These are phyloP conservation scores for Phytomonas sp. DNA, from an alignment of 208 protist genomes.

Conservation along the genomic window DNA sequence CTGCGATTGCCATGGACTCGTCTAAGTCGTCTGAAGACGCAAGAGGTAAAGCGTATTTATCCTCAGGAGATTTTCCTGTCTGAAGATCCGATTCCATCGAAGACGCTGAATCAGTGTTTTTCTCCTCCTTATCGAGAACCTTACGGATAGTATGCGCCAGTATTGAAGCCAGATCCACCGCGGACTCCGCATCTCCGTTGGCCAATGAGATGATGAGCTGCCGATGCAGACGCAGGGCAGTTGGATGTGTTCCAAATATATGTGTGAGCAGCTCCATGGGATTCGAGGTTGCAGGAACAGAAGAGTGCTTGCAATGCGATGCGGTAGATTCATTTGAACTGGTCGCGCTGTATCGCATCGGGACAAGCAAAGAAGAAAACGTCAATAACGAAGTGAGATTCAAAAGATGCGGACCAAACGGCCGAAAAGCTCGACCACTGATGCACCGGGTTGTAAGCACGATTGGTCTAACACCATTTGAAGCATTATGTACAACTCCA, in stretches of 20 bases:
- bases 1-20: slow-evolving; percentile 14
- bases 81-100: background rate
- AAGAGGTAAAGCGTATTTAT: slow-evolving; percentile 11
- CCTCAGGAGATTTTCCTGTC: background rate
- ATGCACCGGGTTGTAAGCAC: background rate
- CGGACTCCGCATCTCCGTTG: slow-evolving; percentile 39
- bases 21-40: slow-evolving; percentile 18
- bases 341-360: background rate
- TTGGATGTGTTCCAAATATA: slow-evolving; percentile 64
- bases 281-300: background rate
- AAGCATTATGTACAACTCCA: background rate
- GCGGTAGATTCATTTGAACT: background rate
- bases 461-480: background rate
- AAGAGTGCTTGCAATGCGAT: background rate
- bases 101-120: background rate
- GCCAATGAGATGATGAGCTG: slow-evolving; percentile 67
- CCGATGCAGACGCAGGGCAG: slow-evolving; percentile 54
- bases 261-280: slow-evolving; percentile 54
- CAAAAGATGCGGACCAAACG: background rate
- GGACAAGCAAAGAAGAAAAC: background rate
- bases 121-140: slow-evolving; percentile 5
- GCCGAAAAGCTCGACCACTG: background rate
- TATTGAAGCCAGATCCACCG: slow-evolving; percentile 55
- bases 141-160: slow-evolving; percentile 46
- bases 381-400: background rate